Conservation (phyloP, 805 yeast genomes). For the Cyberlindnera euphorbiiphila region DNA sequence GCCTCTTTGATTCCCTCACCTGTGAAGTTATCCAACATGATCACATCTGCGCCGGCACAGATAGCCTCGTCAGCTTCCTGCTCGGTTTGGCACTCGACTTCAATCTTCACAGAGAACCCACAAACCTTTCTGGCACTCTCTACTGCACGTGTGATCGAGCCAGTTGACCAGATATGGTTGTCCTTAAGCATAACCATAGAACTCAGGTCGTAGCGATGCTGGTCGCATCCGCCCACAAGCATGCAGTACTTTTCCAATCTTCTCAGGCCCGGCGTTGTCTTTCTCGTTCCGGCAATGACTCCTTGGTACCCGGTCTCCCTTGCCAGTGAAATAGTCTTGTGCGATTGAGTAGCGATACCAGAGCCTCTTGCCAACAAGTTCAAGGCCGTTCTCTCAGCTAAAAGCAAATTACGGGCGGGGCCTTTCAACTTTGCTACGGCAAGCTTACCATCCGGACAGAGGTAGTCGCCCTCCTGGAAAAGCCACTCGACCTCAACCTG, state of each 20-base stretch:
- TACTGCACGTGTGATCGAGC: constrained; percentile 86
- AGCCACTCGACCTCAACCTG: constrained; percentile 70
- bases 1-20: constrained; percentile 62
- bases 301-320: constrained; percentile 70
- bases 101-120: constrained; percentile 87
- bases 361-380: constrained; percentile 79
- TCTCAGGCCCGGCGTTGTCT: constrained; percentile 95
- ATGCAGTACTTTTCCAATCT: constrained; percentile 86
- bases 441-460: constrained; percentile 55
- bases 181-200: constrained; percentile 97
- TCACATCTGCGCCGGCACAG: constrained; percentile 90
- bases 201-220: constrained; percentile 87
- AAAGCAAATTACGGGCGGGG: constrained; percentile 70
- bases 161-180: constrained; percentile 89
- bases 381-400: constrained; percentile 84
- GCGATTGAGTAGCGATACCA: constrained; percentile 81
- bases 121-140: constrained; percentile 69
- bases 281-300: constrained; percentile 90
- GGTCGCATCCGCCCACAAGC: constrained; percentile 93
- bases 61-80: constrained; percentile 90
- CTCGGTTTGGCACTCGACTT: constrained; percentile 86
- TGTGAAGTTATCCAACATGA: constrained; percentile 87
- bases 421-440: constrained; percentile 79
- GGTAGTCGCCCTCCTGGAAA: constrained; percentile 60
- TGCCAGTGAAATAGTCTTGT: constrained; percentile 55